These are phyloP conservation scores for Mycena leptocephala DNA, from an alignment of 768 basidiomycete genomes.

Conservation along the genomic window DNA sequence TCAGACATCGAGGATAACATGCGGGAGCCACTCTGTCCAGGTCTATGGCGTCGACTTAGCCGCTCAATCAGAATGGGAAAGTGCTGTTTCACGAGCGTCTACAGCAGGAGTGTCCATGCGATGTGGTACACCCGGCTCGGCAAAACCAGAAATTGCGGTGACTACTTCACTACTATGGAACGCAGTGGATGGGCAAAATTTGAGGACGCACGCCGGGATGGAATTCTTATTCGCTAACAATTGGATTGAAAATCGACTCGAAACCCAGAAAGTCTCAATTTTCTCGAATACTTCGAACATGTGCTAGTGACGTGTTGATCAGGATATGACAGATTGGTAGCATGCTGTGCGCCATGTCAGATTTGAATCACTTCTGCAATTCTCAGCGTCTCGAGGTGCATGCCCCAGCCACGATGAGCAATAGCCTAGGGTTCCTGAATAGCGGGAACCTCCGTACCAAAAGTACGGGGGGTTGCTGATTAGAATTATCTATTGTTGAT, in stretches of 20 bases:
- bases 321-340: too few species aligned
- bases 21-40: background rate
- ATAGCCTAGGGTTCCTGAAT: background rate
- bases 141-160: too few species aligned
- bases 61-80: background rate
- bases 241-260: background rate
- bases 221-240: background rate
- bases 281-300: background rate
- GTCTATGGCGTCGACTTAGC: background rate
- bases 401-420: background rate
- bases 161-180: too few species aligned
- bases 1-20: conserved; percentile 1
- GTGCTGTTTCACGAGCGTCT: background rate
- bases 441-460: background rate
- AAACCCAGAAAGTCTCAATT: background rate
- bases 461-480: background rate
- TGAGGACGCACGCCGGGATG: background rate
- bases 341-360: background rate
- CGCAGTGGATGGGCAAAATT: too few species aligned
- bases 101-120: background rate
- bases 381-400: background rate
- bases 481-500: too few species aligned
- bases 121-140: background rate
- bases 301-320: background rate
- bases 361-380: background rate